Evolutionary conservation across 2,329 filamentous ascomycete genomes (phyloP).

Genomic region (Epichloe sp.): DNA sequence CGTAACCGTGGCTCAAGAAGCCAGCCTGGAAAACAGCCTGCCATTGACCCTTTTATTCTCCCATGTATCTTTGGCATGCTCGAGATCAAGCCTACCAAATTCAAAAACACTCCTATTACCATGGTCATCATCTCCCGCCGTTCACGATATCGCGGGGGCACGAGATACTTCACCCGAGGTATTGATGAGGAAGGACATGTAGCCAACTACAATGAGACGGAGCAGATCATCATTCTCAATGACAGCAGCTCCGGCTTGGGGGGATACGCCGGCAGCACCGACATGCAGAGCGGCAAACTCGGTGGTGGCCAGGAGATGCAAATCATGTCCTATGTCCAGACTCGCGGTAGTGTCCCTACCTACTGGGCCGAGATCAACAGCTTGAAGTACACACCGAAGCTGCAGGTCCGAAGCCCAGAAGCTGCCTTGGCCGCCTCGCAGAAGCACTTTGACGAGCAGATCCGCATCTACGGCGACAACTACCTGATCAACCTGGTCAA

Average conservation of each 20-base stretch:
- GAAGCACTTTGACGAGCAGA: slow-evolving; percentile 88
- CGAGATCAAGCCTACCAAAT: slow-evolving; percentile 71
- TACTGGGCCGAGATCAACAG: slow-evolving; percentile 96
- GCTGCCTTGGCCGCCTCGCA: slow-evolving; percentile 64
- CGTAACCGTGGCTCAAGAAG: slow-evolving; percentile 50
- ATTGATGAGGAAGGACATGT: slow-evolving; percentile 88
- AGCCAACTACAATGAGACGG: slow-evolving; percentile 98
- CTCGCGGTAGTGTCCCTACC: slow-evolving; percentile 86
- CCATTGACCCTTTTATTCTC: slow-evolving; percentile 80
- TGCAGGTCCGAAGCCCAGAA: slow-evolving; percentile 78
- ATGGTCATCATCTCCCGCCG: slow-evolving; percentile 79
- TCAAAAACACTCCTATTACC: slow-evolving; percentile 76
- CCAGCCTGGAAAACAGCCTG: slow-evolving; percentile 57
- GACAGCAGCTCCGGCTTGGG: slow-evolving; percentile 62
- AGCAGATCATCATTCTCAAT: slow-evolving; percentile 83
- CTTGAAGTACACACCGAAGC: slow-evolving; percentile 77
- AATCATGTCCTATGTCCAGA: slow-evolving; percentile 90
- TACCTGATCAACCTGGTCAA: slow-evolving; percentile 97
- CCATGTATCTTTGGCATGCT: slow-evolving; percentile 96
- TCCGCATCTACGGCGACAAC: slow-evolving; percentile 86
- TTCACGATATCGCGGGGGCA: slow-evolving; percentile 78
- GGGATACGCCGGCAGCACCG: slow-evolving; percentile 65
- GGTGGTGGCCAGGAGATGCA: slow-evolving; percentile 62
- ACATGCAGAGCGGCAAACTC: slow-evolving; percentile 61
- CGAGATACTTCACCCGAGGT: slow-evolving; percentile 87